Evolutionary conservation across 2,329 filamentous ascomycete species (phyloP), one percentile per base, ranked within the genome.

Genomic region (Metarhizium guizhouense): DNA sequence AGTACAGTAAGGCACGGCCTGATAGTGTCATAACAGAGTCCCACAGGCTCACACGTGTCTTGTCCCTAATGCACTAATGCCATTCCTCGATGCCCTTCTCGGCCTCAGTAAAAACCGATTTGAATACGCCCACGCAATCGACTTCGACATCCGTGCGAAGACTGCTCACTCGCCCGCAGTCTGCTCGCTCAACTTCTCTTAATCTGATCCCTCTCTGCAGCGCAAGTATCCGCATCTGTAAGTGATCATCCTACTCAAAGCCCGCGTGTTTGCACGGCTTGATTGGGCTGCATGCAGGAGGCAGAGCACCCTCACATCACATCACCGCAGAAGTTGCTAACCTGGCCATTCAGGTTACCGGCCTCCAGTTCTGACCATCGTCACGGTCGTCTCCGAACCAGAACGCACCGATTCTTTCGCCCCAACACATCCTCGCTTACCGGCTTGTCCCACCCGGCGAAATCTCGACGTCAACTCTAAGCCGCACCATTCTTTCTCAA

Each of bases 241-340:
- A 51, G 55, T 56, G 47, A 16, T 34, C n/a, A 34, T 38, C 34
- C 7, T 7, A 25, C 20, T 7, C 14, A 16, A 36, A n/a, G n/a
- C 32, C n/a, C 3, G 30, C 40, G 14, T 51, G 40, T 51, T 20
- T 54, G 30, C 45, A 43, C 45, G 10, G 18, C 30, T n/a, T 25
- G n/a, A 48, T 48, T 32, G 47, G 51, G 43, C 34, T 43, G 30
- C 20, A 47, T 43, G 32, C 32, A 34, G 48, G n/a, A 20, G 51
- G 40, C 45, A 13, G 45, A 29, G 13, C 45, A 14, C 45, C 16
- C 45, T 48, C 45, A n/a, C 45, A 48, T 29, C 45, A 48, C 45
- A 47, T 45, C 43, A 50, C 30, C 50, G 50, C 50, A 52, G 8
- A 42, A 11, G 14, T 53, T 54, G 56, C 56, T 57, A 51, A 57